A percentile compares a stretch with the other conserved stretches of the same genome.
phyloP scores from a whole-genome alignment of 1,284 basidiomycete species.

The Moesziomyces antarcticus region DNA sequence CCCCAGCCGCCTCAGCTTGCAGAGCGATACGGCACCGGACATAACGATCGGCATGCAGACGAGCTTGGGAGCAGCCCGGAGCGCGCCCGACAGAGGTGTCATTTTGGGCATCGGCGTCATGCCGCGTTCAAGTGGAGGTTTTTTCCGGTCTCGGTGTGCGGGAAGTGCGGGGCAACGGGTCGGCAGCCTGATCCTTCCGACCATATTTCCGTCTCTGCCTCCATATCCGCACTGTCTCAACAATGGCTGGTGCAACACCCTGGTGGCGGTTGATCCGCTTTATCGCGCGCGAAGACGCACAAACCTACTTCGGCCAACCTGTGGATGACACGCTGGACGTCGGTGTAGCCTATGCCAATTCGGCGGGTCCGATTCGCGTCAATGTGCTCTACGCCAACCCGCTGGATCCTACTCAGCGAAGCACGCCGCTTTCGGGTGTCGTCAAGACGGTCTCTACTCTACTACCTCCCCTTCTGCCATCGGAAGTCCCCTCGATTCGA shows the following conservation, averaged over 20 bases:
- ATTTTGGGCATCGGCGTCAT: too few relatives aligned
- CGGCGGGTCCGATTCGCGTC: slow-evolving; percentile 11
- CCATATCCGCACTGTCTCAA: not conserved
- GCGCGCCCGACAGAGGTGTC: too few relatives aligned
- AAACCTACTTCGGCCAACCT: slow-evolving; percentile 52
- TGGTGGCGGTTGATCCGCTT: slow-evolving; percentile 59
- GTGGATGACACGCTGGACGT: slow-evolving; percentile 38
- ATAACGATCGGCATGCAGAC: too few relatives aligned
- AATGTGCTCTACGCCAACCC: slow-evolving; percentile 35
- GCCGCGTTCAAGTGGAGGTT: too few relatives aligned
- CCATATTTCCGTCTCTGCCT: too few relatives aligned
- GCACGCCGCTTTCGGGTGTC: slow-evolving; percentile 16
- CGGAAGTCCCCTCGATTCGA: slow-evolving; percentile 28
- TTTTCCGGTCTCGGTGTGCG: too few relatives aligned
- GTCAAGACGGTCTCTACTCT: slow-evolving; percentile 45
- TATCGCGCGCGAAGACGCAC: slow-evolving; percentile 51
- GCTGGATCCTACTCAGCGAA: slow-evolving; percentile 6
- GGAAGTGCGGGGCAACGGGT: too few relatives aligned
- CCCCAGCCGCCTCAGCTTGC: too few relatives aligned
- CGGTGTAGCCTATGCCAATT: slow-evolving; percentile 38
- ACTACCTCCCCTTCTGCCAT: slow-evolving; percentile 33
- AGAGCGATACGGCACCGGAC: too few relatives aligned
- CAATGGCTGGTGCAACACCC: slow-evolving; percentile 8
- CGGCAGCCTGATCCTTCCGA: too few relatives aligned
- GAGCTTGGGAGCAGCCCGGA: too few relatives aligned